Evolutionary conservation across 2,329 filamentous ascomycete species (phyloP).

Genomic region (Penicillium sp.): DNA sequence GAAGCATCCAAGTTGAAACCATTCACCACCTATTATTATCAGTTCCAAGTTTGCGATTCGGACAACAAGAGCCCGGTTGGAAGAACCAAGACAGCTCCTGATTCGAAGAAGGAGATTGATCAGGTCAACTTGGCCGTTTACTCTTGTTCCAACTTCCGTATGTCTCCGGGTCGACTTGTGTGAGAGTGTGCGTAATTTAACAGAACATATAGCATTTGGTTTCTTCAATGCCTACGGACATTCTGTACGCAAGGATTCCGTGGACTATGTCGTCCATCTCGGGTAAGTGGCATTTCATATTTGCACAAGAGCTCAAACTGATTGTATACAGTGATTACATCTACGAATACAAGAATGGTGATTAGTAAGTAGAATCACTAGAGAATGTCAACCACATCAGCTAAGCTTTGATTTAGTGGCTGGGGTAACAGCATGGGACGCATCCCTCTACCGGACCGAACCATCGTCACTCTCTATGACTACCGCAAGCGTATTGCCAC

Average conservation of each 20-base stretch:
- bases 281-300: constrained; percentile 9
- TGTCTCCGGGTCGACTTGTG: constrained; percentile 21
- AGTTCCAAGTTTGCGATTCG: constrained; percentile 67
- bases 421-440: constrained; percentile 54
- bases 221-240: constrained; percentile 64
- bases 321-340: constrained; percentile 57
- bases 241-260: constrained; percentile 57
- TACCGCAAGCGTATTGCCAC: constrained; percentile 60
- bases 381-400: constrained; percentile 5
- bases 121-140: constrained; percentile 66
- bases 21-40: constrained; percentile 65
- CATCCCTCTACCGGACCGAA: constrained; percentile 53
- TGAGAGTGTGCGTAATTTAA: neutral
- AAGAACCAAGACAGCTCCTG: constrained; percentile 68
- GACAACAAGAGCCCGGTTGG: constrained; percentile 62
- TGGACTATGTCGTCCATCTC: constrained; percentile 61
- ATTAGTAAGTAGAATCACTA: constrained; percentile 19
- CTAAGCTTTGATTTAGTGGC: constrained; percentile 29
- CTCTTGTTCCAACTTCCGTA: constrained; percentile 68
- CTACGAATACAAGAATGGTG: constrained; percentile 58
- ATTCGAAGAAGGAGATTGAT: constrained; percentile 54
- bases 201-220: constrained; percentile 45
- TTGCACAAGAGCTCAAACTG: neutral
- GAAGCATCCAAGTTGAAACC: constrained; percentile 63
- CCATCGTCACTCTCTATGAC: constrained; percentile 49